Evolutionary conservation across 2,329 filamentous ascomycete genomes (phyloP).

Genomic region (Tympanopsis confertula): DNA sequence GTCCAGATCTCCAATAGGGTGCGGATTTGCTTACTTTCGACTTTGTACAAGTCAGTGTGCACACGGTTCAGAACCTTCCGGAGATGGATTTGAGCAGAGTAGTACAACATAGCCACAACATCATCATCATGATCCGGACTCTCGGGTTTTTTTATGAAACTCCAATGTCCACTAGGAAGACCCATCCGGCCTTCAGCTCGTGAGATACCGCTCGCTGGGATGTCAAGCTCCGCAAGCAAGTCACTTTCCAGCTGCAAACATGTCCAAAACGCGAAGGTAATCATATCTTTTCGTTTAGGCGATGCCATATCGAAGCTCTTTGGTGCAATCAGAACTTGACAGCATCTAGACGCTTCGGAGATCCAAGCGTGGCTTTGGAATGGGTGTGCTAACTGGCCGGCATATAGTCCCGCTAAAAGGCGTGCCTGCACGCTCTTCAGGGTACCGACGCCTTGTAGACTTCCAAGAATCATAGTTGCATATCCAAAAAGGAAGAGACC

Average conservation of each 20-base stretch:
- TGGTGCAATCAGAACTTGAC: neutral
- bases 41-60: slow-evolving; percentile 1
- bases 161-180: neutral
- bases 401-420: neutral
- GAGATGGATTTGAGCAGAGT: neutral
- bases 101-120: neutral
- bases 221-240: neutral
- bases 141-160: no score
- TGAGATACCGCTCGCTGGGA: neutral
- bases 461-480: neutral
- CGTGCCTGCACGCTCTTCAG: neutral
- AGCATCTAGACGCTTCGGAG: neutral
- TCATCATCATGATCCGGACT: no score
- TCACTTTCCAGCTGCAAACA: neutral
- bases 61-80: neutral
- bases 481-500: neutral
- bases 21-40: neutral
- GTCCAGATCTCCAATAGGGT: neutral
- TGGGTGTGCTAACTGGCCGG: slow-evolving; percentile 1
- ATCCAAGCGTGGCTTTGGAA: slow-evolving; percentile 1
- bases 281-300: neutral
- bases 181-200: neutral
- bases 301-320: neutral
- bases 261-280: neutral
- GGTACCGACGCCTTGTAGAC: neutral